Conservation (phyloP, 1,284 basidiomycete genomes). For the Anthracocystis panici-leucophaei region DNA sequence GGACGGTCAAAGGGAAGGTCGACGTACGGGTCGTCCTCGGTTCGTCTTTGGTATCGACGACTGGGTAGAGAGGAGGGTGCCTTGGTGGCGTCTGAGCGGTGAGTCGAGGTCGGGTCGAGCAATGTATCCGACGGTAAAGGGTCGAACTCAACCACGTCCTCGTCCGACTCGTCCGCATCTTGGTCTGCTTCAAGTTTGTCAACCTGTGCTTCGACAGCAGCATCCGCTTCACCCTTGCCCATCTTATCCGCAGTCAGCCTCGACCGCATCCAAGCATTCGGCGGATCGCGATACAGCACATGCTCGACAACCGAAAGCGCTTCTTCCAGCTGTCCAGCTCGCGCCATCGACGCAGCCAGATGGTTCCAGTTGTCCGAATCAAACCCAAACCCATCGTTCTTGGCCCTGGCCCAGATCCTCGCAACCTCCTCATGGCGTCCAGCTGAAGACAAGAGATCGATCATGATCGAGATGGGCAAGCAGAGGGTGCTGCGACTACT, state of each 20-base stretch:
- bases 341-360: slow-evolving; percentile 79
- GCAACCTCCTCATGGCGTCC: slow-evolving; percentile 78
- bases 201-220: slow-evolving; percentile 1
- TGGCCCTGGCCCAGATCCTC: slow-evolving; percentile 78
- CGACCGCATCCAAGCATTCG: slow-evolving; percentile 24
- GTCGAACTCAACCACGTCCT: slow-evolving; percentile 21
- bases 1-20: slow-evolving; percentile 32
- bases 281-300: slow-evolving; percentile 73
- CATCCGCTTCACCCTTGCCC: background rate
- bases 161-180: background rate
- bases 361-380: slow-evolving; percentile 95
- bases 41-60: slow-evolving; percentile 27
- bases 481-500: slow-evolving; percentile 76
- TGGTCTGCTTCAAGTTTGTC: background rate
- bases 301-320: slow-evolving; percentile 86
- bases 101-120: slow-evolving; percentile 17
- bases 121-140: slow-evolving; percentile 5
- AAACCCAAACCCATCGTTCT: slow-evolving; percentile 80
- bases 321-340: slow-evolving; percentile 81
- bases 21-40: slow-evolving; percentile 35
- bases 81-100: slow-evolving; percentile 26
- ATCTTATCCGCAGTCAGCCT: background rate
- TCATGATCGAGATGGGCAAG: slow-evolving; percentile 84
- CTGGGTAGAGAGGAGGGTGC: slow-evolving; percentile 25
- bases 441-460: slow-evolving; percentile 74